Conservation (phyloP, 768 basidiomycete genomes). For the Pulveroboletus frians region DNA sequence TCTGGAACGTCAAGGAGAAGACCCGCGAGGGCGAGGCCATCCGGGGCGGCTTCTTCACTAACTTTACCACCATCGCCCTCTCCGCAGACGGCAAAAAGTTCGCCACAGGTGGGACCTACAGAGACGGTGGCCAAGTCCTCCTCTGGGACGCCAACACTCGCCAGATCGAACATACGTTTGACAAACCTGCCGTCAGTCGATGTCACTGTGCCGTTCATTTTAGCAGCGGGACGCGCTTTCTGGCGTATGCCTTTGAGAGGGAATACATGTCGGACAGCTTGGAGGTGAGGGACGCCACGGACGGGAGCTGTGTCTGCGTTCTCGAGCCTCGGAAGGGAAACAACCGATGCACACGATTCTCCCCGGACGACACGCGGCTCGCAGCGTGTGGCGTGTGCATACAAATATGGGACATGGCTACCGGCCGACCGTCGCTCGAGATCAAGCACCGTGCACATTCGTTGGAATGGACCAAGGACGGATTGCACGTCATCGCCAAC, state of each 20-base stretch:
- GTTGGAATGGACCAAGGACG: conserved; percentile 23
- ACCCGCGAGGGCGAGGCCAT: conserved; percentile 19
- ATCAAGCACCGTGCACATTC: conserved; percentile 25
- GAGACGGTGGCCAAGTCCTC: conserved; percentile 20
- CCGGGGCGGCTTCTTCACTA: conserved; percentile 24
- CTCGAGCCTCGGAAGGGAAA: conserved; percentile 23
- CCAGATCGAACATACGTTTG: conserved; percentile 22
- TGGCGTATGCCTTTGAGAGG: conserved; percentile 20
- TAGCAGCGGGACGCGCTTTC: conserved; percentile 15
- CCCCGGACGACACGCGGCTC: conserved; percentile 20
- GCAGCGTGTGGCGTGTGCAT: conserved; percentile 23
- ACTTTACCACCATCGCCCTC: conserved; percentile 22
- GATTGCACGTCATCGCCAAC: conserved; percentile 13
- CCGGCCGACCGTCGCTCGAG: conserved; percentile 18
- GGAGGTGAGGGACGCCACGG: conserved; percentile 12
- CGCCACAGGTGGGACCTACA: conserved; percentile 22
- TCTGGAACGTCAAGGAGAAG: conserved; percentile 22
- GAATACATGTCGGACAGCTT: conserved; percentile 24
- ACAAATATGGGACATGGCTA: conserved; percentile 20
- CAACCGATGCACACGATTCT: conserved; percentile 23
- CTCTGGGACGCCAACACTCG: conserved; percentile 21
- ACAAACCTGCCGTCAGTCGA: conserved; percentile 20
- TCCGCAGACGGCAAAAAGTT: conserved; percentile 23
- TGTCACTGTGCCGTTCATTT: conserved; percentile 23
- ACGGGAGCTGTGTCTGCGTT: conserved; percentile 12